Conservation (phyloP, 2,329 filamentous ascomycete species). For the Fusarium piperis region DNA sequence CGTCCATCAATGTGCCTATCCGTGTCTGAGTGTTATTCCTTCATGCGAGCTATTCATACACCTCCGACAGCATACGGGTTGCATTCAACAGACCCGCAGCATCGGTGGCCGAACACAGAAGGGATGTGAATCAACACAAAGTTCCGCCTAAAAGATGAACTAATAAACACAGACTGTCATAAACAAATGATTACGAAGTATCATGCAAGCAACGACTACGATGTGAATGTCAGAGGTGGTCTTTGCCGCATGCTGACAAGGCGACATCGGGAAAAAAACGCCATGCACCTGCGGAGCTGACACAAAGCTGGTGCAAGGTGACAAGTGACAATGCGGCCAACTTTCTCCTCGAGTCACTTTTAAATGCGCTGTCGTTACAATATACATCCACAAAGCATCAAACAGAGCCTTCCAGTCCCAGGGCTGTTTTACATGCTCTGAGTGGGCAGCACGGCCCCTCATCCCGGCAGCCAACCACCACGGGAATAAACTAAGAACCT, state of each 20-base stretch:
- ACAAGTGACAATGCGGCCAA: background rate
- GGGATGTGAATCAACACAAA: background rate
- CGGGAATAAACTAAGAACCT: conserved; percentile 26
- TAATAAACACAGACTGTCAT: background rate
- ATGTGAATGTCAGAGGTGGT: background rate
- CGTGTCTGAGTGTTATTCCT: background rate
- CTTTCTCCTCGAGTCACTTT: background rate
- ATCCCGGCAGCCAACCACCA: background rate
- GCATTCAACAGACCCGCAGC: background rate
- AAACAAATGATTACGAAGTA: background rate
- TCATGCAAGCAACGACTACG: background rate
- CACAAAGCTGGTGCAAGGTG: background rate
- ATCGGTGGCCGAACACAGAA: background rate
- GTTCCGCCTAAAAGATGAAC: background rate
- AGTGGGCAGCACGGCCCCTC: conserved; percentile 8
- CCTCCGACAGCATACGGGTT: background rate
- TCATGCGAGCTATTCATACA: background rate
- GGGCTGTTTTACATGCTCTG: conserved; percentile 3
- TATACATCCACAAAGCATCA: background rate
- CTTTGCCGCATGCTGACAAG: background rate
- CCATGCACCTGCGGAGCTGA: background rate
- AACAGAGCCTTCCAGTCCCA: background rate
- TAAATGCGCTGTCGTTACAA: background rate
- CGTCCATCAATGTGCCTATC: background rate
- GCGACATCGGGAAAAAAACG: background rate